These are phyloP conservation scores for Posidonia oceanica DNA, from an alignment of 116 monocot species.

Conservation along the genomic window DNA sequence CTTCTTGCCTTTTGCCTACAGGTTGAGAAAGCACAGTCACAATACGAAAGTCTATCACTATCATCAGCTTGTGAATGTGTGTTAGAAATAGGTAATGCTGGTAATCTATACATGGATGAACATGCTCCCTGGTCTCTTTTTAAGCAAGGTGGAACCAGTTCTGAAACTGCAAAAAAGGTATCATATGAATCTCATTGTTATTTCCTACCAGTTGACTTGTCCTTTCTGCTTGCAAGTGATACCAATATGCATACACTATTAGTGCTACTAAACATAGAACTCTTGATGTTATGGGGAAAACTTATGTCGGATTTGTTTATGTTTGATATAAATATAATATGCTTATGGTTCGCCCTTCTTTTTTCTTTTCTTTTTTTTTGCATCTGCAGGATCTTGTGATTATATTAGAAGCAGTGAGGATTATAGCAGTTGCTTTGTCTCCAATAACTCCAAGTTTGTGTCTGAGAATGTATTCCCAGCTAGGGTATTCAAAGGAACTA, in stretches of 20 bases:
- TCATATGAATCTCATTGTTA: slow-evolving; percentile 1
- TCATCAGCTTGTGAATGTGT: slow-evolving; percentile 85
- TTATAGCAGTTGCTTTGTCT: slow-evolving; percentile 80
- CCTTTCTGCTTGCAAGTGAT: slow-evolving; percentile 15
- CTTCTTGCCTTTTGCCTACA: slow-evolving; percentile 17
- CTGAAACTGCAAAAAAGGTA: slow-evolving; percentile 87
- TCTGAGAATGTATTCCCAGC: slow-evolving; percentile 63
- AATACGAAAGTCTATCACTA: slow-evolving; percentile 71
- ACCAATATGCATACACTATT: background rate
- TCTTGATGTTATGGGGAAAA: background rate
- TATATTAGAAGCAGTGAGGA: slow-evolving; percentile 85
- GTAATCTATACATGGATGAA: slow-evolving; percentile 81
- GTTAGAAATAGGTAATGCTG: slow-evolving; percentile 83
- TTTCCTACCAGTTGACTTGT: background rate
- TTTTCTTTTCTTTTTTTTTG: background rate
- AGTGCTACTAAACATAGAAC: no score
- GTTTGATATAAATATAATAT: background rate
- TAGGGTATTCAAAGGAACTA: slow-evolving; percentile 78
- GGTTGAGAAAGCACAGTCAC: slow-evolving; percentile 54
- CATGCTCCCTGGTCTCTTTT: slow-evolving; percentile 87
- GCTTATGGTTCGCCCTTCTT: background rate
- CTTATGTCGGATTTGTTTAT: background rate
- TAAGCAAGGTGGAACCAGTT: slow-evolving; percentile 66
- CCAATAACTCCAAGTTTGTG: slow-evolving; percentile 77
- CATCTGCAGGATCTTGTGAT: slow-evolving; percentile 75